Evolutionary conservation across 768 basidiomycete genomes (phyloP).

Genomic region (Suillus paluster): DNA sequence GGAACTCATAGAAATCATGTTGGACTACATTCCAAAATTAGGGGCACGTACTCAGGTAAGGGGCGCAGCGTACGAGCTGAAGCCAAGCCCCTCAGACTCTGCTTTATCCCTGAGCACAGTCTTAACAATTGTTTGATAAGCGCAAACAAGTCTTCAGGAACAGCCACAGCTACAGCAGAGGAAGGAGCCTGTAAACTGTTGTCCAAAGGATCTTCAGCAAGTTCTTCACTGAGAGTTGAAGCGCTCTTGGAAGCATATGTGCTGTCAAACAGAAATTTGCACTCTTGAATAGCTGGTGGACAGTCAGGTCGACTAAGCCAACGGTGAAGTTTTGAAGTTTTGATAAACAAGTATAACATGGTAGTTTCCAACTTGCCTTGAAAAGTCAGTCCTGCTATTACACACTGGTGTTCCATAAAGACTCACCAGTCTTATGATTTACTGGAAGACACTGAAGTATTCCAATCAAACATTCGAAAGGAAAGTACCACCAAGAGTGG

Average conservation of each 20-base stretch:
- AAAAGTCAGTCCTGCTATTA: no score
- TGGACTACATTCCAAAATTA: no score
- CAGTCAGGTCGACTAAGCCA: conserved; percentile 26
- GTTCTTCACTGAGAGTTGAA: background rate
- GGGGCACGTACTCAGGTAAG: no score
- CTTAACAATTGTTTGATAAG: background rate
- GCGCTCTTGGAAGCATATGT: background rate
- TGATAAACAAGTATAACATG: conserved; percentile 19
- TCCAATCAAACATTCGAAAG: conserved; percentile 29
- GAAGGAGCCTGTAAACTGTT: background rate
- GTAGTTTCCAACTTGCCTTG: conserved; percentile 15
- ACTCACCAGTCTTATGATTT: conserved; percentile 44
- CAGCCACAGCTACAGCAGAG: background rate
- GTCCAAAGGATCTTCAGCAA: background rate
- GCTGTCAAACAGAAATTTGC: conserved; percentile 24
- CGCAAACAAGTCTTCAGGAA: background rate
- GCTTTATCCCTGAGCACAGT: no score
- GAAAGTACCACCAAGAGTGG: conserved; percentile 36
- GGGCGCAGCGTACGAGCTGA: no score
- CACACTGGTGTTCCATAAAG: background rate
- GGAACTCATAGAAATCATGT: no score
- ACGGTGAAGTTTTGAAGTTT: conserved; percentile 14
- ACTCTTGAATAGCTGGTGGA: conserved; percentile 16
- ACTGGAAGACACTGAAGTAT: conserved; percentile 21
- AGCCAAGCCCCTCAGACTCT: no score